Base-by-base conservation (phyloP, 2,329 filamentous ascomycete genomes). In the Seiridium unicorne region DNA sequence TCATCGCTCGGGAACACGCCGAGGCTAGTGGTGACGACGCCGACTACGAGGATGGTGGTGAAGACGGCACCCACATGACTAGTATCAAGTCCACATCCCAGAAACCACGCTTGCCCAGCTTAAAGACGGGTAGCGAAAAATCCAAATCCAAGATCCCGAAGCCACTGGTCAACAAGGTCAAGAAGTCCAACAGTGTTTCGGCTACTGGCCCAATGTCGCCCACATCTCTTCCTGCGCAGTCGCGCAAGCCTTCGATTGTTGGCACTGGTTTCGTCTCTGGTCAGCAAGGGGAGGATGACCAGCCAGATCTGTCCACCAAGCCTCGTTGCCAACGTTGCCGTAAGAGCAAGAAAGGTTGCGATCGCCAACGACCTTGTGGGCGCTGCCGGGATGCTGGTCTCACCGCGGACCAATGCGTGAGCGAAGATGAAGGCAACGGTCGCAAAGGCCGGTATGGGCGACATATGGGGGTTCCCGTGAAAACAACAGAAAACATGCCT, bases 321-420 rank as follows among this genome's bases (percentile, higher is more conserved):
- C 95, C 95, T 60, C 93, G 95, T 64, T 99, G 95, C 81, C 95
- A 99, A 75, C 90, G 95, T 61, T 99, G 95, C 82, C 90, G 95
- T 70, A 99, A 99, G 86, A 98, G 94, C 79, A 99, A 99, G 84
- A 99, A 99, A 79, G 95, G 95, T 10, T 99, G 95, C 73, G 95
- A 99, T 79, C 89, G 95, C 61, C 95, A 98, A 77, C 89, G 95
- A 44, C 95, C 95, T 35, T 99, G 95, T 72, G 92, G 93, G 59
- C 88, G 95, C 64, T 99, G 95, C 86, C 92, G 93, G 74, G 95
- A 99, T 77, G 95, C 95, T 48, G 95, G 95, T 26, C 92, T 99
- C 68, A 90, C 91, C 60, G 88, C 92, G 61, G 95, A 98, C 67
- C 92, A 94, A 65, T 99, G 95, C 76, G 87, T 99, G 76, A 97